A percentile compares a stretch with the other conserved stretches of the same genome.
Evolutionary conservation across 257 asterid species (phyloP).

Genomic region (Nicotiana benthamiana): DNA sequence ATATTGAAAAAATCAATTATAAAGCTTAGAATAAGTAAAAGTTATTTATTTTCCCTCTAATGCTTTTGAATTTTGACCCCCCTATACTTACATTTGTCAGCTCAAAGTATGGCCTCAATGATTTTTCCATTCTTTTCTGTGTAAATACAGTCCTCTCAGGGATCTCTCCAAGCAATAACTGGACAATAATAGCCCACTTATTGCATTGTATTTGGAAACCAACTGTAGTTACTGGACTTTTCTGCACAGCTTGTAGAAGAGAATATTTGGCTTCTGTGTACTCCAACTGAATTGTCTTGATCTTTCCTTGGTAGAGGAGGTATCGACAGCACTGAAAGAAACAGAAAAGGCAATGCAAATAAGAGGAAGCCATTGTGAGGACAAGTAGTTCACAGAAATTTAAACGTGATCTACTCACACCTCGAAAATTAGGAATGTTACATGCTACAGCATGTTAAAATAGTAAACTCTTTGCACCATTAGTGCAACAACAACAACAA

Average conservation of each 20-base stretch:
- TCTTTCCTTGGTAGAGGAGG: slow-evolving; percentile 76
- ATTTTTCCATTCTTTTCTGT: slow-evolving; percentile 78
- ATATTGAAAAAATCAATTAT: neutral
- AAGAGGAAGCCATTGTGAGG: slow-evolving; percentile 6
- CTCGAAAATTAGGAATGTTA: neutral
- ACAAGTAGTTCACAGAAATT: slow-evolving; percentile 4
- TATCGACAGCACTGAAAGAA: slow-evolving; percentile 58
- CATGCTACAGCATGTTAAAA: neutral
- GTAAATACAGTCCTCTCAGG: slow-evolving; percentile 77
- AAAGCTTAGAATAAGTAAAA: neutral
- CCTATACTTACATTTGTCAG: slow-evolving; percentile 59
- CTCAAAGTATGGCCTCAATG: slow-evolving; percentile 76
- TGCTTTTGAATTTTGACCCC: neutral
- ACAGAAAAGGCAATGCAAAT: neutral
- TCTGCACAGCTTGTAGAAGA: slow-evolving; percentile 72
- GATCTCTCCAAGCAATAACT: slow-evolving; percentile 74
- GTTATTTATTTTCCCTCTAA: neutral
- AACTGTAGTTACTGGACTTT: slow-evolving; percentile 68
- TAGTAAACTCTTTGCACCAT: neutral
- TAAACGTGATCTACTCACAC: neutral
- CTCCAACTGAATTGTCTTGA: slow-evolving; percentile 70
- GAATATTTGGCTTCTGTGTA: slow-evolving; percentile 81
- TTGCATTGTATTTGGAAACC: slow-evolving; percentile 69
- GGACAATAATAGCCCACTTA: slow-evolving; percentile 75
- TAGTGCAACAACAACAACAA: too few relatives aligned